Evolutionary conservation across 2,329 filamentous ascomycete genomes (phyloP).

Genomic region (Rhytidhysteron rufulum): DNA sequence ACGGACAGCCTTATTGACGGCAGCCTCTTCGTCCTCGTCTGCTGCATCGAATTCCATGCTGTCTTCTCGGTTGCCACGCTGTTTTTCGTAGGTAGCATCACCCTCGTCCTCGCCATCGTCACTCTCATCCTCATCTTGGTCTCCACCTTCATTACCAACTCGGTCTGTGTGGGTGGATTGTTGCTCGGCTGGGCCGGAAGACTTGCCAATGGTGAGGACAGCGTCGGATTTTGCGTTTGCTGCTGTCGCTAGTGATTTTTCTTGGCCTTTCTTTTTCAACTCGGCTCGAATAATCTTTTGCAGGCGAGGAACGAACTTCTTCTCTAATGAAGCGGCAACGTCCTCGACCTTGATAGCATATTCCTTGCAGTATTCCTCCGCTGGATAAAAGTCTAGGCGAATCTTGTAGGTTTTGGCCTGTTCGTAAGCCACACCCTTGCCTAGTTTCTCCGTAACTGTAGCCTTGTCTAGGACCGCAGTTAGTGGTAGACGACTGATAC

Average conservation of each 20-base stretch:
- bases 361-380: slow-evolving; percentile 75
- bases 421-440: slow-evolving; percentile 62
- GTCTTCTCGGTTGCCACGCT: slow-evolving; percentile 71
- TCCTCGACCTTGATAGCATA: slow-evolving; percentile 80
- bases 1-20: slow-evolving; percentile 61
- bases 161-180: slow-evolving; percentile 42
- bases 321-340: slow-evolving; percentile 75
- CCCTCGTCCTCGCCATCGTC: slow-evolving; percentile 56
- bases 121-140: slow-evolving; percentile 72
- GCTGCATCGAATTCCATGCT: slow-evolving; percentile 87
- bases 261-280: slow-evolving; percentile 70
- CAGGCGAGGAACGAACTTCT: slow-evolving; percentile 70
- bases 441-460: slow-evolving; percentile 74
- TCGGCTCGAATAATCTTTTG: slow-evolving; percentile 69
- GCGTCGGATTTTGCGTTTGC: slow-evolving; percentile 54
- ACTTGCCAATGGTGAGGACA: slow-evolving; percentile 70
- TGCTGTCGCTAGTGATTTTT: slow-evolving; percentile 52
- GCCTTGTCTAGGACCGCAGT: slow-evolving; percentile 80
- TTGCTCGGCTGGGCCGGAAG: slow-evolving; percentile 52
- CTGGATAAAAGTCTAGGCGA: slow-evolving; percentile 76
- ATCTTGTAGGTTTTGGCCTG: slow-evolving; percentile 85
- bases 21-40: slow-evolving; percentile 82
- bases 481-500: slow-evolving; percentile 80
- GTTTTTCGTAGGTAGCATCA: slow-evolving; percentile 65
- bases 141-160: slow-evolving; percentile 48